These are phyloP conservation scores for Penicillium psychrosexuale DNA, from an alignment of 2,329 filamentous ascomycete genomes.

Conservation along the genomic window DNA sequence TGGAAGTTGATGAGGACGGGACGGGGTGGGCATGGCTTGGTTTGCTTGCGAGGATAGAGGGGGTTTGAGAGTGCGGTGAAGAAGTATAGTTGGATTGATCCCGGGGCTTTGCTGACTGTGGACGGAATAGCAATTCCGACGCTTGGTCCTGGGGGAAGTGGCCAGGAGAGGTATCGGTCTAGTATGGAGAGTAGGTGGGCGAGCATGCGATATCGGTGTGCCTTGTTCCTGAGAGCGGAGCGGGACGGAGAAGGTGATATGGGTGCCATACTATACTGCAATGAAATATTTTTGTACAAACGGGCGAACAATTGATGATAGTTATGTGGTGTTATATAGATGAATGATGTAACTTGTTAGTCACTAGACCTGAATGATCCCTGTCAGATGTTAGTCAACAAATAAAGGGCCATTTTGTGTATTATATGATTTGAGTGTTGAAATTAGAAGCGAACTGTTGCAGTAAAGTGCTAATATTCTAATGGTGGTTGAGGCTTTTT, in stretches of 20 bases:
- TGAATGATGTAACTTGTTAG: neutral
- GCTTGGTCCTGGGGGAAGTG: constrained; percentile 8
- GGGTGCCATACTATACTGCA: neutral
- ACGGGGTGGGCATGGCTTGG: neutral
- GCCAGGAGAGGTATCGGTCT: constrained; percentile 19
- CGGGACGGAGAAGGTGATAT: neutral
- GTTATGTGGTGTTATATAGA: neutral
- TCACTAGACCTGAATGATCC: neutral
- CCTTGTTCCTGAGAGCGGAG: constrained; percentile 8
- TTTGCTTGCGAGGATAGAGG: neutral
- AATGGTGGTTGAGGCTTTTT: neutral
- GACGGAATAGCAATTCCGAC: constrained; percentile 16
- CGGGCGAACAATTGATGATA: no score
- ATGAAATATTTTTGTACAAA: neutral
- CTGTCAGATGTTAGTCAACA: neutral
- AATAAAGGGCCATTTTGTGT: neutral
- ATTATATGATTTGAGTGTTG: neutral
- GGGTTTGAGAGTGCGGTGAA: constrained; percentile 8
- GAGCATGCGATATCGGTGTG: constrained; percentile 15
- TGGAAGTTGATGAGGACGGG: constrained; percentile 23
- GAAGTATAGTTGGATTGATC: constrained; percentile 15
- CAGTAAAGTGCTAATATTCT: neutral
- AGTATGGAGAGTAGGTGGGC: constrained; percentile 13
- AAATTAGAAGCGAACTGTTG: neutral
- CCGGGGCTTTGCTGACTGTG: constrained; percentile 15